Evolutionary conservation across 495 filamentous ascomycete genomes (phyloP).

Genomic region (Aspergillus steynii): DNA sequence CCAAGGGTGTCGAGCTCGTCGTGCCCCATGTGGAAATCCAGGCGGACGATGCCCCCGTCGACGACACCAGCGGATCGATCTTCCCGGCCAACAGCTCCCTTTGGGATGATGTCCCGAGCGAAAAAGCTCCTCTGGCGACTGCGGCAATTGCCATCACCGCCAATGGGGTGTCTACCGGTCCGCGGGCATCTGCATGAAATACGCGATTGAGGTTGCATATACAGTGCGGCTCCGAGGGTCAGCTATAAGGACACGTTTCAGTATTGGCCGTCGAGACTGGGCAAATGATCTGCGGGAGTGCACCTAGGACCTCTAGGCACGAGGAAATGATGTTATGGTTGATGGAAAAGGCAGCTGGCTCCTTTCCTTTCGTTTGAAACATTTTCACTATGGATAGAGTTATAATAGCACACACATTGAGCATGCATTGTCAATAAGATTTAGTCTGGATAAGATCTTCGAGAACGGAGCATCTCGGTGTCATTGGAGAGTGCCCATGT

Average conservation of each 20-base stretch:
- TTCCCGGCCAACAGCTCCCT: slow-evolving; percentile 35
- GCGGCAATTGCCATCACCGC: slow-evolving; percentile 6
- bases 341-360: slow-evolving; percentile 15
- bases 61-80: slow-evolving; percentile 30
- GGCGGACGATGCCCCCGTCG: slow-evolving; percentile 18
- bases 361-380: slow-evolving; percentile 9
- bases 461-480: no score
- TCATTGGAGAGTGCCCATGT: neutral
- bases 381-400: slow-evolving; percentile 3
- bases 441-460: neutral
- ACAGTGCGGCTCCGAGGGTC: neutral
- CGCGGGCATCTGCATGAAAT: neutral
- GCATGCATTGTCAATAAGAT: slow-evolving; percentile 9
- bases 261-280: neutral
- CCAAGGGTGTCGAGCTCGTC: slow-evolving; percentile 46
- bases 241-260: neutral
- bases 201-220: neutral
- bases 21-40: slow-evolving; percentile 35
- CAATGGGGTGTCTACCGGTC: no score
- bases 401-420: slow-evolving; percentile 11
- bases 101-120: slow-evolving; percentile 26
- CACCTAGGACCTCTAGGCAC: slow-evolving; percentile 6
- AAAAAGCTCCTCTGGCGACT: slow-evolving; percentile 16
- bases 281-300: neutral
- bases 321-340: slow-evolving; percentile 17